Conservation (phyloP, 2,329 filamentous ascomycete species). For the Aureobasidium namibiae region DNA sequence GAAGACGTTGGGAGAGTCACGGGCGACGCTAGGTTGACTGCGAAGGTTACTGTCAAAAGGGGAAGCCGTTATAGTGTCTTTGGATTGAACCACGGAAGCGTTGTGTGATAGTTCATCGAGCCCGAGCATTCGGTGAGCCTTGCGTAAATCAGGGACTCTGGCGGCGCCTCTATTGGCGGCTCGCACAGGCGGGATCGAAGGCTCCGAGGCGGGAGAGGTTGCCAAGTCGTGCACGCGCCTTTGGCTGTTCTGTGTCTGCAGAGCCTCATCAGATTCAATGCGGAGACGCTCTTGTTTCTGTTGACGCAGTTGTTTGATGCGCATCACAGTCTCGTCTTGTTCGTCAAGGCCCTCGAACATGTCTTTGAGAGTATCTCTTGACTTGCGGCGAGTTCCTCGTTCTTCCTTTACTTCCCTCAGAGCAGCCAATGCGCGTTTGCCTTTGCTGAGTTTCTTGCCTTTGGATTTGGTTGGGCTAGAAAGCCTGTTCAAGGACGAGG, state of each 20-base stretch:
- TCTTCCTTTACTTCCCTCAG: constrained; percentile 16
- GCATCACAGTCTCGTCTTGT: constrained; percentile 46
- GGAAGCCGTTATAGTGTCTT: constrained; percentile 6
- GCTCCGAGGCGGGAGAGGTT: neutral
- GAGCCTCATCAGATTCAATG: constrained; percentile 10
- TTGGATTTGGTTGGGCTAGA: neutral
- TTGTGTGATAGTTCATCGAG: constrained; percentile 22
- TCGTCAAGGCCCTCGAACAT: constrained; percentile 27
- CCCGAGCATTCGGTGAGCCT: constrained; percentile 36
- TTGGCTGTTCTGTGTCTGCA: neutral
- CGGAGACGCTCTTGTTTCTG: constrained; percentile 48
- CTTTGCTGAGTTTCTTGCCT: constrained; percentile 2
- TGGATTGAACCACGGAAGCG: neutral
- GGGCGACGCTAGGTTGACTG: neutral
- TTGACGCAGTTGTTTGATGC: constrained; percentile 50
- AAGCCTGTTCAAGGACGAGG: constrained; percentile 6
- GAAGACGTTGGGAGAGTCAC: constrained; percentile 5
- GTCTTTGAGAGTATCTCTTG: constrained; percentile 17
- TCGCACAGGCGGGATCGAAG: neutral
- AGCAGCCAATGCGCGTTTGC: constrained; percentile 19
- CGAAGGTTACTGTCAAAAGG: neutral
- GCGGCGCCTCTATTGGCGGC: constrained; percentile 12
- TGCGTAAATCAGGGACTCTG: constrained; percentile 20
- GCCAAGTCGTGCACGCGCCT: constrained; percentile 4
- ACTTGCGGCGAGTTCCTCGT: constrained; percentile 17